phyloP scores from a whole-genome alignment of 305 asterid species.

The Fraxinus greggii region DNA sequence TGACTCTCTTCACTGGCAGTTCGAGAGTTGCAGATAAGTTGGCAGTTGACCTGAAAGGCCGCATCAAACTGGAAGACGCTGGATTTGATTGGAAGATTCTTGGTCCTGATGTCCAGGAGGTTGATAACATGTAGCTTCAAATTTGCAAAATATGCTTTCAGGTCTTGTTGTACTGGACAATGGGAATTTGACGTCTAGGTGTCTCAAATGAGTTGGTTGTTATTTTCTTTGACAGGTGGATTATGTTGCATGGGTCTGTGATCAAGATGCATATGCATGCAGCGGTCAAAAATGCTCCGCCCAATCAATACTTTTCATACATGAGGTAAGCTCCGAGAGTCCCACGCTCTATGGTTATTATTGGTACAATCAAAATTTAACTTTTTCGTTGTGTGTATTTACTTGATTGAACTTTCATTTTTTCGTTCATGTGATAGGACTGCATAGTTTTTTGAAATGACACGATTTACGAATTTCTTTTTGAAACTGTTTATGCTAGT shows the following conservation, averaged over 20 bases:
- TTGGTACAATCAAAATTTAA: not conserved
- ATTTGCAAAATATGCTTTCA: not conserved
- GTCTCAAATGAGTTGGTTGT: not conserved
- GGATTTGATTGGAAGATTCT: slow-evolving; percentile 98
- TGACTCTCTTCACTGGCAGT: slow-evolving; percentile 98
- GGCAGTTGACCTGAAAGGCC: slow-evolving; percentile 77
- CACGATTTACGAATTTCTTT: not conserved
- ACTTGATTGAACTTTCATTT: not conserved
- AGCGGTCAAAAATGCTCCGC: slow-evolving; percentile 98
- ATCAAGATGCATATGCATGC: slow-evolving; percentile 97
- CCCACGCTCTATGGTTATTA: not conserved
- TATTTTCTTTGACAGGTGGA: slow-evolving; percentile 51
- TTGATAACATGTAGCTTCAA: slow-evolving; percentile 17
- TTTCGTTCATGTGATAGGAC: not conserved
- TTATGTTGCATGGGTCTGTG: slow-evolving; percentile 95
- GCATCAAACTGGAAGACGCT: slow-evolving; percentile 86
- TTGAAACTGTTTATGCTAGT: slow-evolving; percentile 11
- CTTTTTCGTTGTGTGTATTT: not conserved
- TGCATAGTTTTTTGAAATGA: not conserved
- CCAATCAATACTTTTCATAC: slow-evolving; percentile 79
- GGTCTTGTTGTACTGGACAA: not conserved
- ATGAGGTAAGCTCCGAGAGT: slow-evolving; percentile 50
- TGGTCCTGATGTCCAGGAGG: slow-evolving; percentile 97
- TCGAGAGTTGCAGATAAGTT: slow-evolving; percentile 91
- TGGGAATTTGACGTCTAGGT: not conserved